Evolutionary conservation across 495 filamentous ascomycete genomes (phyloP).

Genomic region (Penicillium waksmanii): DNA sequence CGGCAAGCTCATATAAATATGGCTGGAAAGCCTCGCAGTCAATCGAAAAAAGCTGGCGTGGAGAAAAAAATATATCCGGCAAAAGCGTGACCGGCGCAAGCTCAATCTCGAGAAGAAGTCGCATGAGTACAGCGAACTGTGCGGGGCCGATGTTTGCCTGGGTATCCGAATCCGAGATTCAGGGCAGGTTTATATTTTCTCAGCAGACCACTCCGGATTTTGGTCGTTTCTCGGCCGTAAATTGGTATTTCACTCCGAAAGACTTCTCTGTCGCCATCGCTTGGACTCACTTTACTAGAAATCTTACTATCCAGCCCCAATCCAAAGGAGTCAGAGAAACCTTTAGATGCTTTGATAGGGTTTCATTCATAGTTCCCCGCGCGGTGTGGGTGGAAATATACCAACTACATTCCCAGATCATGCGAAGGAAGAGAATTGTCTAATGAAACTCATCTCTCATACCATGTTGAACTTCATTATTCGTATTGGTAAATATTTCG

Average conservation of each 20-base stretch:
- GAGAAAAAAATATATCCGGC: background rate
- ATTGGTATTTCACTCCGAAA: background rate
- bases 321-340: background rate
- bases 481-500: background rate
- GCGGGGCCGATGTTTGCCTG: background rate
- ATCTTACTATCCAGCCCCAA: slow-evolving; percentile 2
- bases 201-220: background rate
- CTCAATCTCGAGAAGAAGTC: background rate
- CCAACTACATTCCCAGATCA: background rate
- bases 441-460: background rate
- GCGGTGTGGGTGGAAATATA: background rate
- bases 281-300: background rate
- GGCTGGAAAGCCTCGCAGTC: background rate
- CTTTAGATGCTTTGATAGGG: slow-evolving; percentile 1
- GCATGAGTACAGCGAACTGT: background rate
- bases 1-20: background rate
- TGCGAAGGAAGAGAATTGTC: background rate
- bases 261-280: background rate
- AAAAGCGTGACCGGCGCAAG: background rate
- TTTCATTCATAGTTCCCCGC: background rate
- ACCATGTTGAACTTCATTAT: background rate
- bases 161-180: background rate
- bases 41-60: background rate
- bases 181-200: slow-evolving; percentile 3
- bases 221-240: background rate